These are phyloP conservation scores for Heliocybe sulcata DNA, from an alignment of 1,284 basidiomycete genomes.

Conservation along the genomic window DNA sequence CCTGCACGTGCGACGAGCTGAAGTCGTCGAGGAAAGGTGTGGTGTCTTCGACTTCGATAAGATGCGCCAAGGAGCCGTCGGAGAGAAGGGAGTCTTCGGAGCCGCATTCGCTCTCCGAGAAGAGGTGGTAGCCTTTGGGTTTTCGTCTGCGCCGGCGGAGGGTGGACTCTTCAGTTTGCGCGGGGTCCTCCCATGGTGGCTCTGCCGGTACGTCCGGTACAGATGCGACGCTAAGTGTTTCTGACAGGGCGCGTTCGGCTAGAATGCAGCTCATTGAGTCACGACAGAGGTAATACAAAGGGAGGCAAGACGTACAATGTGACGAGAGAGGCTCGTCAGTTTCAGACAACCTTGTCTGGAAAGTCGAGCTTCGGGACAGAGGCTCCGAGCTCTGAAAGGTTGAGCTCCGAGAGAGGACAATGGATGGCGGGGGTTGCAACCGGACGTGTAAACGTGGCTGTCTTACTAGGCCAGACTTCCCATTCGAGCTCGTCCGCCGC, in stretches of 20 bases:
- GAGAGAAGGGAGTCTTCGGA: neutral
- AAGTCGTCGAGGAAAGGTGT: neutral
- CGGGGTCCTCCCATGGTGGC: neutral
- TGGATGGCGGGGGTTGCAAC: neutral
- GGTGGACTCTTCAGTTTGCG: neutral
- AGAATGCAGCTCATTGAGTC: neutral
- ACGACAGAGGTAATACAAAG: neutral
- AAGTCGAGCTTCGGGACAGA: no score
- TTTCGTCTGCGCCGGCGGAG: neutral
- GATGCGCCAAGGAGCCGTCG: neutral
- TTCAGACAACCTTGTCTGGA: no score
- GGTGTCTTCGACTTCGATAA: neutral
- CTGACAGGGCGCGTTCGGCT: neutral
- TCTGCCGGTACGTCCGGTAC: neutral
- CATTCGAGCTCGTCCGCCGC: neutral
- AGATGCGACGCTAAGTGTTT: neutral
- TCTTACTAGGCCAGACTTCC: neutral
- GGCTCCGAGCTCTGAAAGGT: no score
- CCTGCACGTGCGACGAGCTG: neutral
- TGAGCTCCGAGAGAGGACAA: neutral
- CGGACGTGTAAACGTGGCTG: neutral
- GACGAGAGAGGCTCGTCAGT: neutral
- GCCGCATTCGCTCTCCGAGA: slow-evolving; percentile 1
- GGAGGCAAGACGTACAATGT: neutral
- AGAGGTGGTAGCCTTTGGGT: slow-evolving; percentile 1